Percentiles rank a stretch among this genome's conserved stretches.
These are phyloP conservation scores for Apiotrichum laibachii DNA, from an alignment of 1,284 basidiomycete species.

Conservation along the genomic window DNA sequence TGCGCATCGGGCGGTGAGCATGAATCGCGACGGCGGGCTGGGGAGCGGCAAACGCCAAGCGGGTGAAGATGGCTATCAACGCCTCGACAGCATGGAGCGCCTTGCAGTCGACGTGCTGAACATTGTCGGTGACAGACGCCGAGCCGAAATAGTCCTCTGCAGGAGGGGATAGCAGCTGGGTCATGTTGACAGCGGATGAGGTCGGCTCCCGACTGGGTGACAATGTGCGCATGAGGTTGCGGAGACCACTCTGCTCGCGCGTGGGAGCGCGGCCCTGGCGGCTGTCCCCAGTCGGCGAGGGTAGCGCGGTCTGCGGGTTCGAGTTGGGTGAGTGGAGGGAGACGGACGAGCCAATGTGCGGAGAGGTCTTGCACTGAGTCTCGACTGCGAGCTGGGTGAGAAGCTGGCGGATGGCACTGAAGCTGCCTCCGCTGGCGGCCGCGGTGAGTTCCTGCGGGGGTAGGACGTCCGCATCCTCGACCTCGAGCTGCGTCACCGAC, in stretches of 20 bases:
- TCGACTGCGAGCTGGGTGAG: constrained; percentile 45
- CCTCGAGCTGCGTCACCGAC: constrained; percentile 27
- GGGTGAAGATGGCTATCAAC: constrained; percentile 54
- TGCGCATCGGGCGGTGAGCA: constrained; percentile 36
- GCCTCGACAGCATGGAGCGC: constrained; percentile 49
- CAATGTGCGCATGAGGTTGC: constrained; percentile 37
- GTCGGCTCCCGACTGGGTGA: constrained; percentile 24
- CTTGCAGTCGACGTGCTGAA: constrained; percentile 40
- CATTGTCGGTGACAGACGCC: neutral
- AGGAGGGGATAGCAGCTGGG: constrained; percentile 5
- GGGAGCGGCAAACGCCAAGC: constrained; percentile 47
- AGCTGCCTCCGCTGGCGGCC: constrained; percentile 37
- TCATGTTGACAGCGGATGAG: neutral
- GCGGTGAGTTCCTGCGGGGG: constrained; percentile 32
- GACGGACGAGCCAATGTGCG: neutral
- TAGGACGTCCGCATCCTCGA: constrained; percentile 34
- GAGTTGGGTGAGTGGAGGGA: neutral
- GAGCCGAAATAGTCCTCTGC: constrained; percentile 10
- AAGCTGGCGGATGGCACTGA: constrained; percentile 45
- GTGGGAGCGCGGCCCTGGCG: constrained; percentile 11
- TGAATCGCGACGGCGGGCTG: constrained; percentile 33
- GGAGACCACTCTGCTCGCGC: constrained; percentile 23
- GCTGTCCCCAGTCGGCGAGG: neutral
- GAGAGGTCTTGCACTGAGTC: constrained; percentile 26
- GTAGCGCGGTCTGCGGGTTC: neutral